Base-by-base conservation (phyloP, 495 filamentous ascomycete genomes). In the Talaromyces stipitatus region DNA sequence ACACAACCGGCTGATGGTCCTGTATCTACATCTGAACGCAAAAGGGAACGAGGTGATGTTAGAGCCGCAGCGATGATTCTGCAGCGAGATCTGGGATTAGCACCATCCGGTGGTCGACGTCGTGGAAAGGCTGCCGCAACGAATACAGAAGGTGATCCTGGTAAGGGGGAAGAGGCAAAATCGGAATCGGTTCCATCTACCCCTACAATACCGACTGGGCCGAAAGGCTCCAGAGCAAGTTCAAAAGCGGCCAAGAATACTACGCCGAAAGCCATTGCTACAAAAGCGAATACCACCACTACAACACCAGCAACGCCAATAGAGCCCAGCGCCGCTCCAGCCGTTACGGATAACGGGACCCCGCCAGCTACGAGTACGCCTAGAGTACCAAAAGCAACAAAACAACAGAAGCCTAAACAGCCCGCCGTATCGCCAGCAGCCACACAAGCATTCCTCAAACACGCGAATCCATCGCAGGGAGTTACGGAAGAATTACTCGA, bases 391-490 rank as follows among this genome's bases (percentile, higher is more conserved):
- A 77, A 73, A 51, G 33, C 66, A 20, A 48, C 64, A 48, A 71
- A 67, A 63, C 64, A 64, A 6, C 53, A 56, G 29, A 70, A 65
- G 60, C 57, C 64, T 59, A 82, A 59, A 66, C 66, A 63, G 56
- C 59, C 60, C 12, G 27, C 69, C 12, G 55, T 67, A 8, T 53
- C 78, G 24, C 66, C 83, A 8, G 82, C 82, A 3, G 82, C 86
- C 5, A 88, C 83, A 1, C 85, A 89, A 65, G 91, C 89, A n/a
- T 97, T 96, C 66, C 77, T 96, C 62, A 96, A 96, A 65, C 91
- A 95, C 62, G 91, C 91, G 54, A 95, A 94, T 67, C 83, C 89
- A 18, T 91, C 90, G 1, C 91, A 96, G 67, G 91, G 91, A 16
- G 87, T 97, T 36, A 95, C 90, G 0, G 91, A 95, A 61, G 72